Conservation (phyloP, 345 rosid species). For the Hibiscus trionum region DNA sequence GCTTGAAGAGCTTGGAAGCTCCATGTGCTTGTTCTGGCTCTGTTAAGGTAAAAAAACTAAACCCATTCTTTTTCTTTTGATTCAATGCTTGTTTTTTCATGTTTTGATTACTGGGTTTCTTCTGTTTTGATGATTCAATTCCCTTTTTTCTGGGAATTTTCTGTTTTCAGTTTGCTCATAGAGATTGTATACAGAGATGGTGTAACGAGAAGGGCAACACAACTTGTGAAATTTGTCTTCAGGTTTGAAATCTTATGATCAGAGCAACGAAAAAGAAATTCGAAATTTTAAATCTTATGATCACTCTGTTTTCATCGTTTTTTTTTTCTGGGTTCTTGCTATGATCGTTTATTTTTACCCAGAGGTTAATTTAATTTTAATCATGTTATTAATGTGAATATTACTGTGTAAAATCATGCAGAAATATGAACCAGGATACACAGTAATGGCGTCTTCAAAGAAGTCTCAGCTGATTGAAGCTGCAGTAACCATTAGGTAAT, state of each 20-base stretch:
- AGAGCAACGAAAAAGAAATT: neutral
- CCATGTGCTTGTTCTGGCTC: constrained; percentile 95
- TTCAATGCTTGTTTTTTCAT: neutral
- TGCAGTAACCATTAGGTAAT: constrained; percentile 56
- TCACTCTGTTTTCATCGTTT: neutral
- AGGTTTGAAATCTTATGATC: constrained; percentile 37
- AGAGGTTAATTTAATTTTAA: neutral
- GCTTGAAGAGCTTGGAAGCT: constrained; percentile 63
- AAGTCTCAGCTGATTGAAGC: constrained; percentile 46
- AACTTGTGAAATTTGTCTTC: constrained; percentile 89
- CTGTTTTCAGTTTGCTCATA: constrained; percentile 57
- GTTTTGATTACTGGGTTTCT: neutral
- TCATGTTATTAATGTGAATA: neutral
- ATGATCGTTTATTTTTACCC: neutral
- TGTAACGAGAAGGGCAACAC: constrained; percentile 92
- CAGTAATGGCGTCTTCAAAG: constrained; percentile 28
- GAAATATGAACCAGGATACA: constrained; percentile 72
- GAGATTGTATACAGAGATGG: constrained; percentile 98
- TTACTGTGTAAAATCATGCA: constrained; percentile 19
- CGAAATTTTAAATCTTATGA: too few species aligned
- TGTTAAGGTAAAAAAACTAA: constrained; percentile 45
- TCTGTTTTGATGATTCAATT: neutral
- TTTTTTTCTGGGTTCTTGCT: neutral
- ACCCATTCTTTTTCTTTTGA: neutral
- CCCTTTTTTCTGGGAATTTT: neutral